Base-by-base conservation (phyloP, 345 rosid genomes). In the Viola odorata region DNA sequence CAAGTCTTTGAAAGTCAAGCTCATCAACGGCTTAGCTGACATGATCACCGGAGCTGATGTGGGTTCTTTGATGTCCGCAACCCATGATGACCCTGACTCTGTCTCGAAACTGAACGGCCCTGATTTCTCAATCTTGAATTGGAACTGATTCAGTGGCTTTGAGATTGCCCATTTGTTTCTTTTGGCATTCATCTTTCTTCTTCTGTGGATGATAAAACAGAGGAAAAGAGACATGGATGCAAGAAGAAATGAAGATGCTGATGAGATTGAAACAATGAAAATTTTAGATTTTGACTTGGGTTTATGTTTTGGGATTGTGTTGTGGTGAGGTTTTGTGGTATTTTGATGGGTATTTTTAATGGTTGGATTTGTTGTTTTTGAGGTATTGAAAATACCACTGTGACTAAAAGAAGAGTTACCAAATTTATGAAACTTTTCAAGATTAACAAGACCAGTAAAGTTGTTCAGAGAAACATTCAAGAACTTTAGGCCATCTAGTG, bases 81-180 rank as follows among this genome's bases (percentile, higher is more conserved):
- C 91, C 98, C 98, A 89, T 17, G 94, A 86, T 17, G 88, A 73
- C 8, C 98, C 98, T 0, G 97, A 89, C 66, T 81, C 96, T 3
- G 98, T 92, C 63, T 80, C 94, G 78, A 92, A 92, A 40, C 88
- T 75, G 76, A 89, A 92, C 56, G 96, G 97, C 57, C 99, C 97
- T 9, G 95, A 80, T 83, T 84, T 84, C 36, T 89, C 97, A 68
- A 89, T 65, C 80, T 84, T 87, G 85, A 78, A 78, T 15, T 80
- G 81, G 13, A 73, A 51, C 17, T 78, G 88, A 56, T 23, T 23
- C 32, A 78, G 61, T 38, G 97, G 97, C 38, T 77, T 82, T 39
- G 99, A 94, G 60, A 94, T 89, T 52, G 91, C 96, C 96, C 99
- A 94, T 74, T 76, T 82, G 72, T 78, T 83, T 70, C 85, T 81